Evolutionary conservation across 345 rosid genomes (phyloP).

Genomic region (Citropsis articulata): DNA sequence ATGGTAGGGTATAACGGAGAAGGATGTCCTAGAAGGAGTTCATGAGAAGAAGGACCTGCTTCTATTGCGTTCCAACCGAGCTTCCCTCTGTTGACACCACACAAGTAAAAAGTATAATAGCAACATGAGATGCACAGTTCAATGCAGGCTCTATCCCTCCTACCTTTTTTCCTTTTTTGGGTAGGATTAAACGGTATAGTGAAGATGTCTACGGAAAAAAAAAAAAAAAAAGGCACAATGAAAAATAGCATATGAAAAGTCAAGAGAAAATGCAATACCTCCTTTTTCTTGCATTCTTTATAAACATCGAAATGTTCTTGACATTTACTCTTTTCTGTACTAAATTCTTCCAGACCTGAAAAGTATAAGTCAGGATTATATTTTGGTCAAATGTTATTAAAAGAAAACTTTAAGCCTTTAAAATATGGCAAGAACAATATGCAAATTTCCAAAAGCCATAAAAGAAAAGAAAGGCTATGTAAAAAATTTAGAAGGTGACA

Average conservation of each 20-base stretch:
- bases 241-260: neutral
- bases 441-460: neutral
- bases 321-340: conserved; percentile 85
- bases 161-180: neutral
- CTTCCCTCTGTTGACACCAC: conserved; percentile 68
- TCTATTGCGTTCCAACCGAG: conserved; percentile 84
- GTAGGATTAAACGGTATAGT: neutral
- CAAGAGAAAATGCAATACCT: conserved; percentile 36
- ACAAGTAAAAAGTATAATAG: conserved; percentile 1
- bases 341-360: conserved; percentile 85
- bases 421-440: neutral
- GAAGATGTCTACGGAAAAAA: neutral
- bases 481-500: neutral
- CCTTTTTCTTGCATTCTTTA: conserved; percentile 96
- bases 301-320: conserved; percentile 89
- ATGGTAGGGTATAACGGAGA: neutral
- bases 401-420: neutral
- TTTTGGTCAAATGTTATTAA: neutral
- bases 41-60: conserved; percentile 73
- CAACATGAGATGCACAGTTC: too few relatives aligned
- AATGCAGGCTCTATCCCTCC: too few relatives aligned
- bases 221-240: neutral
- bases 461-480: neutral
- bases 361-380: neutral
- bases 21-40: conserved; percentile 23